These are phyloP conservation scores for Yarrowia bubula DNA, from an alignment of 805 yeast genomes.

Conservation along the genomic window DNA sequence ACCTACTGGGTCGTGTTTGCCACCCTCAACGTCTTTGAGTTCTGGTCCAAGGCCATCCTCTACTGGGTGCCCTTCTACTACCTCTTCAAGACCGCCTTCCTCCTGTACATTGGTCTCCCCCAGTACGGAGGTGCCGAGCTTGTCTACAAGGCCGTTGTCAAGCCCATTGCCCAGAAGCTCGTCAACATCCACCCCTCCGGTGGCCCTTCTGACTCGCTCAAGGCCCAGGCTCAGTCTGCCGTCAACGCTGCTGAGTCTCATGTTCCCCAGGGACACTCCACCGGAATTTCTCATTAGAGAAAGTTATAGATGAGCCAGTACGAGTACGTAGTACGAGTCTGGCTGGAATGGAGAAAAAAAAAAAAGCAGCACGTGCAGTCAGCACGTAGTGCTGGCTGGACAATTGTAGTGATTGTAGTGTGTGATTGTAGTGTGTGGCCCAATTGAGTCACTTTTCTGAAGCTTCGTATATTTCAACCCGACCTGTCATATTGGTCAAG, in stretches of 20 bases:
- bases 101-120: conserved; percentile 86
- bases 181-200: conserved; percentile 35
- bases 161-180: conserved; percentile 53
- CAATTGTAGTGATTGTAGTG: background rate
- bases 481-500: too few species aligned
- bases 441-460: too few species aligned
- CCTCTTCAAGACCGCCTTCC: conserved; percentile 83
- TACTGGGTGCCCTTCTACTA: conserved; percentile 98
- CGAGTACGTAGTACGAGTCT: background rate
- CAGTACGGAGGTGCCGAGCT: conserved; percentile 79
- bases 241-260: conserved; percentile 30
- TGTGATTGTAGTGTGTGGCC: too few species aligned
- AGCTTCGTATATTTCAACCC: too few species aligned
- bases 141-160: conserved; percentile 62
- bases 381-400: too few species aligned
- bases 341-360: too few species aligned
- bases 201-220: conserved; percentile 34
- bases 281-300: conserved; percentile 44
- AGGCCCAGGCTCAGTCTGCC: conserved; percentile 38
- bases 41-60: conserved; percentile 89
- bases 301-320: conserved; percentile 1
- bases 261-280: conserved; percentile 21
- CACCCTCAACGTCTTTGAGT: conserved; percentile 83
- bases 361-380: too few species aligned
- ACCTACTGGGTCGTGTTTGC: conserved; percentile 99